These are phyloP conservation scores for Clonostachys solani DNA, from an alignment of 2,329 filamentous ascomycete species.

Conservation along the genomic window DNA sequence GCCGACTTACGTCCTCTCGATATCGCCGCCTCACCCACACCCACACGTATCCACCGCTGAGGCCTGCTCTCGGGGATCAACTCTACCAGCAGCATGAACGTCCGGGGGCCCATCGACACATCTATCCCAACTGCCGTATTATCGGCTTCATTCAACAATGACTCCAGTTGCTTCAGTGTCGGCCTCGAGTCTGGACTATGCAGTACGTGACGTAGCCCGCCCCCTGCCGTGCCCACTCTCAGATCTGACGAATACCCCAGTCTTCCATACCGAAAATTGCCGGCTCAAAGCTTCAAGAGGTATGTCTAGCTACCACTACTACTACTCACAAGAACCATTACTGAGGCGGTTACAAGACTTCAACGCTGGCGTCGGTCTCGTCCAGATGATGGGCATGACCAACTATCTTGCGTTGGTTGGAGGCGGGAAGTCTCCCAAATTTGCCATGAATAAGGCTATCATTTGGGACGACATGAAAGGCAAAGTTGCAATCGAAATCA, in stretches of 20 bases:
- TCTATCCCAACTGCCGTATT: conserved; percentile 71
- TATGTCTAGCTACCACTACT: conserved; percentile 11
- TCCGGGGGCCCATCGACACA: conserved; percentile 77
- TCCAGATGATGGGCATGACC: conserved; percentile 81
- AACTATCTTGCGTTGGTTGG: conserved; percentile 89
- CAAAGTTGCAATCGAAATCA: conserved; percentile 69
- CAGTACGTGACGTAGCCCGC: conserved; percentile 45
- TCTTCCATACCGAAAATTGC: conserved; percentile 70
- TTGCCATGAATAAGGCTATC: conserved; percentile 82
- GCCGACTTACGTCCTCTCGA: no score
- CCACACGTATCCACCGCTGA: neutral
- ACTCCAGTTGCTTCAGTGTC: conserved; percentile 80
- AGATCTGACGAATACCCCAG: conserved; percentile 16
- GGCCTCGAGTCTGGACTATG: conserved; percentile 84
- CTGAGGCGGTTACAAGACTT: conserved; percentile 48
- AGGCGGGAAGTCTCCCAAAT: conserved; percentile 80
- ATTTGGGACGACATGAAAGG: conserved; percentile 89
- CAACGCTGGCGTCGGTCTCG: conserved; percentile 76
- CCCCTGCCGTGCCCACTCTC: neutral
- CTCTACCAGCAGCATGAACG: conserved; percentile 66
- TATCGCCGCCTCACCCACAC: neutral
- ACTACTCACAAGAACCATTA: neutral
- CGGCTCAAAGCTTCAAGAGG: conserved; percentile 56
- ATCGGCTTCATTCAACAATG: conserved; percentile 80
- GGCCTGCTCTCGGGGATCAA: neutral